These are phyloP conservation scores for Solanum appendiculatum DNA, from an alignment of 257 asterid species.

Conservation along the genomic window DNA sequence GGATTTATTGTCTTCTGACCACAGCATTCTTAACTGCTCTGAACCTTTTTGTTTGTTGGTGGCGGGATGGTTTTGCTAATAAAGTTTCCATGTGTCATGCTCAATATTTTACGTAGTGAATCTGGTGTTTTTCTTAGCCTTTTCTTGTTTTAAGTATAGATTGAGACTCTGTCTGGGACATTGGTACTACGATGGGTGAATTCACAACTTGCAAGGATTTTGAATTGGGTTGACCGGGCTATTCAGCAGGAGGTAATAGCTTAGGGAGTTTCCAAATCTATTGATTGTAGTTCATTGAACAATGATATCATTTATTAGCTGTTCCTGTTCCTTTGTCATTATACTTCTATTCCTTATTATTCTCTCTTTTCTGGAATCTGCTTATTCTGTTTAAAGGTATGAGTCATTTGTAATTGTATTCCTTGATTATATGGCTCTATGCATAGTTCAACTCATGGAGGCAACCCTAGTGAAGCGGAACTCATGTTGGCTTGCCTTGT, in stretches of 20 bases:
- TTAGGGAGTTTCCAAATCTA: not conserved
- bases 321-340: not conserved
- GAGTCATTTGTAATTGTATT: too few relatives aligned
- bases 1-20: not conserved
- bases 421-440: too few relatives aligned
- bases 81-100: not conserved
- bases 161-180: constrained; percentile 82
- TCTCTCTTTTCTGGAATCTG: too few relatives aligned
- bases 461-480: too few relatives aligned
- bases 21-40: not conserved
- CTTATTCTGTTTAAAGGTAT: too few relatives aligned
- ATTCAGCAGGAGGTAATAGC: constrained; percentile 78
- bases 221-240: constrained; percentile 92
- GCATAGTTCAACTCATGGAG: too few relatives aligned
- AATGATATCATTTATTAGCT: not conserved
- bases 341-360: not conserved
- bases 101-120: not conserved
- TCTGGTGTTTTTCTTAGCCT: constrained; percentile 1
- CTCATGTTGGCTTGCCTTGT: too few relatives aligned
- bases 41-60: not conserved
- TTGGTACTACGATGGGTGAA: constrained; percentile 96
- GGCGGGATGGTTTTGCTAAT: not conserved
- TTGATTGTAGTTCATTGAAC: not conserved
- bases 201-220: constrained; percentile 81
- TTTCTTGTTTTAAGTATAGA: constrained; percentile 31